Evolutionary conservation across 176 grass and related monocot species (phyloP), one percentile per base, ranked within the genome.

Genomic region (Rhipidocladum racemiflorum): DNA sequence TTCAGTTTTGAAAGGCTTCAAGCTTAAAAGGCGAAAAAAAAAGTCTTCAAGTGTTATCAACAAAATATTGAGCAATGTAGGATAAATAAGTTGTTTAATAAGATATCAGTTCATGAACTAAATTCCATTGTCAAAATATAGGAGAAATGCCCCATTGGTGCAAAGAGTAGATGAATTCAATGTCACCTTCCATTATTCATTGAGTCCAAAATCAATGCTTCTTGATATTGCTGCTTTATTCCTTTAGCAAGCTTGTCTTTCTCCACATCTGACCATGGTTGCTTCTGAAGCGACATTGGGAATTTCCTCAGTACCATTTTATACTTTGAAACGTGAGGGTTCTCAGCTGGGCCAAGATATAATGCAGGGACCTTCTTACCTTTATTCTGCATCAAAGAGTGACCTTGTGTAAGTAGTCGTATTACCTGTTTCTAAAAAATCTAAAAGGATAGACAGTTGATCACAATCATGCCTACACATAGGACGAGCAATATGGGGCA

Each of bases 141-240:
- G 8, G 10, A 36, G 39, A 14, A 78, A 84, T 75, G 53, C 17
- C 45, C 67, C 21, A 36, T 77, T 65, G n/a, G 10, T 75, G 53
- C 9, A 39, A 45, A 85, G 11, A 34, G 28, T 74, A 74, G 6
- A 69, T 11, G 6, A 68, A 72, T 48, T 68, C 4, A 27, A 69
- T 38, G 57, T 71, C 76, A 98, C 95, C 92, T 91, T 81, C 70
- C 83, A 59, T 85, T 85, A 83, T 95, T 94, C 82, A 98, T 87
- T 0, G 92, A 91, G 48, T 87, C 82, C 34, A 89, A 70, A 88
- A 98, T 86, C 57, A 98, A 72, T 81, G 88, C 65, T 78, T 98
- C 95, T 87, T 98, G 92, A 68, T 92, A 98, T 59, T 98, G 95
- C 82, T 98, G 95, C 57, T 95, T 94, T 82, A 98, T 91, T 88